A percentile compares a stretch with the other conserved stretches of the same genome.
These are phyloP conservation scores for Talaromyces amestolkiae DNA, from an alignment of 2,329 filamentous ascomycete species.

Conservation along the genomic window DNA sequence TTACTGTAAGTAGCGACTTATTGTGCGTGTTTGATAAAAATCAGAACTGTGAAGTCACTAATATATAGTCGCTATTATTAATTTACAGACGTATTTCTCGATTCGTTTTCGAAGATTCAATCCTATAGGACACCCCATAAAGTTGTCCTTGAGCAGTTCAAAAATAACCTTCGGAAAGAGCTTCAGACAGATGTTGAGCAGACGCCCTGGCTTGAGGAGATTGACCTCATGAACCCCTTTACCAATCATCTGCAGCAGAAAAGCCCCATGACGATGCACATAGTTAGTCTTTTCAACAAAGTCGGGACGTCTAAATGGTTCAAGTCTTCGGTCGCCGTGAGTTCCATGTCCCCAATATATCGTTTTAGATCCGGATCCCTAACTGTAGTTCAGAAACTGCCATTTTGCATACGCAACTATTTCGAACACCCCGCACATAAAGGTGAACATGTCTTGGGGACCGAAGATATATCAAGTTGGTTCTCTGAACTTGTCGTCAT, in stretches of 20 bases:
- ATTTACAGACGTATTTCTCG: not conserved
- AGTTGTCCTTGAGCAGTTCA: not conserved
- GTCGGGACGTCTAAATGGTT: not conserved
- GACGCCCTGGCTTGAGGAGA: not conserved
- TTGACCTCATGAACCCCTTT: conserved; percentile 5
- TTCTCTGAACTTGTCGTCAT: not conserved
- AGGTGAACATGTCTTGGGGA: too few relatives aligned
- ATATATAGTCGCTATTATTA: not conserved
- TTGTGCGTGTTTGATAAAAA: not conserved
- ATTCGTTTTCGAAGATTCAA: not conserved
- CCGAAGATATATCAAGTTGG: not conserved
- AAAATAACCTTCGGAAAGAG: not conserved
- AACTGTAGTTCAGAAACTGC: not conserved
- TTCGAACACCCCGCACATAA: not conserved
- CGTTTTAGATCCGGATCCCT: not conserved
- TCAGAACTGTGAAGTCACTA: not conserved
- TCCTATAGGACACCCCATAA: not conserved
- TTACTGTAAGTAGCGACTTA: not conserved
- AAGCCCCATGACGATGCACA: not conserved
- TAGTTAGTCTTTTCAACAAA: not conserved
- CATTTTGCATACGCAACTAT: not conserved
- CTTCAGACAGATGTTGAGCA: not conserved
- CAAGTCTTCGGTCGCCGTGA: too few relatives aligned
- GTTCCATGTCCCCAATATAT: not conserved
- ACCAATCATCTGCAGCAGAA: not conserved